Evolutionary conservation across 495 filamentous ascomycete genomes (phyloP), one percentile per base, ranked within the genome.

Genomic region (Penicillium lividum): DNA sequence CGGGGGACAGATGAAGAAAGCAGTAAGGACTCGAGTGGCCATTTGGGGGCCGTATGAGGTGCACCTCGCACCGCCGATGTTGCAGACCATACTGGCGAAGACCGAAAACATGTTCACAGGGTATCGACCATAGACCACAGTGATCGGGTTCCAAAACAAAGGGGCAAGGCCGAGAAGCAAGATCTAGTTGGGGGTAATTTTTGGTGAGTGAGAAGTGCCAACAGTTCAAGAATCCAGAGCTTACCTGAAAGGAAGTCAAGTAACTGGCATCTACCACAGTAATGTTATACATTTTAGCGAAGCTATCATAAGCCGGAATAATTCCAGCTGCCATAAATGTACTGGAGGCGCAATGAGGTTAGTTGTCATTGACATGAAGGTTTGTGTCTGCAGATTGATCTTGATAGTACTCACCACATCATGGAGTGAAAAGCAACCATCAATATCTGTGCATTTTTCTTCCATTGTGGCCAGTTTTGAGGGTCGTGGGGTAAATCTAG

Each of bases 321-420:
- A 74, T 73, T 8, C 70, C 69, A 2, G 72, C 70, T 1, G 70
- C 72, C 68, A 70, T 73, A 50, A 74, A 72, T 8, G 68, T 73
- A 1, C 59, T 57, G 38, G 0, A 5, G 7, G 13, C 1, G 2
- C 5, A 40, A 40, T 40, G 11, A 40, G 5, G 15, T 15, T 40
- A 40, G 38, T 11, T 11, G 9, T 36, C 8, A 22, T 22, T 22
- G 22, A 22, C 2, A 22, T 22, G 22, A 2, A 22, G 22, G 33
- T 36, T 11, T 10, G 10, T 36, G 7, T 36, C 8, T 11, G 13
- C 7, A 9, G 6, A 9, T 11, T 9, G 3, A 36, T 8, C 8
- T 11, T 4, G 33, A 9, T 9, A 36, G 33, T 22, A 22, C 22
- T 22, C 2, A 22, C 22, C 22, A 22, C 10, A 36, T 34, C 33